Evolutionary conservation across 495 filamentous ascomycete genomes (phyloP), one percentile per base, ranked within the genome.

Genomic region (Articulospora tetracladia): DNA sequence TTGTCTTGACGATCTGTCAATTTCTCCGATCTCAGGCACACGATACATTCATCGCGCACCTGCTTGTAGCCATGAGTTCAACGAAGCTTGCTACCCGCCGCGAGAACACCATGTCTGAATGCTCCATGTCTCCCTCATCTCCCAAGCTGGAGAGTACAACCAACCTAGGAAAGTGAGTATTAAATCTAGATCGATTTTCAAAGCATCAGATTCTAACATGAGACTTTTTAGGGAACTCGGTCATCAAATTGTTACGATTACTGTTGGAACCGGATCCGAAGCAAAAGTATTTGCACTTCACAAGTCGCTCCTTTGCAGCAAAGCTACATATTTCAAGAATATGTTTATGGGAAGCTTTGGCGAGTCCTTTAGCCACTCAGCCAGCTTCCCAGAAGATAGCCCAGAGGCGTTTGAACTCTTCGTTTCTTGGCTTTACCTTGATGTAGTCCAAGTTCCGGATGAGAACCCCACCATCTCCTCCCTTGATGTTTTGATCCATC

Each of bases 391-490:
- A 2, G 41, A 58, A 23, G 55, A 49, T 24, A 25, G 32, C n/a
- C 34, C 55, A 6, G 46, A 19, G 17, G 24, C 17, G 4, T 58
- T 58, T 32, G 44, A 49, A 17, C 10, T 48, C 19, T 30, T 58
- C 22, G 17, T 58, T 22, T 20, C 36, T 27, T 58, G 55, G 41
- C 17, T 58, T 19, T 61, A 57, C 25, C 20, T n/a, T 39, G 53
- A 39, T 41, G 11, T n/a, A 1, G 20, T 55, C 23, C 28, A 55
- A 36, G 8, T 39, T 24, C 53, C 53, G 2, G 20, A 19, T 19
- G 55, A 48, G 12, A 47, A 17, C 20, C 17, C 2, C 2, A 19
- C 36, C 0, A n/a, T 8, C 12, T 23, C 22, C 13, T 3, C 10
- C 7, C 12, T 57, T 7, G 25, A 3, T 11, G 3, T 17, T 6